phyloP scores from a whole-genome alignment of 1,284 basidiomycete species.

The Fistulinella staudtii region DNA sequence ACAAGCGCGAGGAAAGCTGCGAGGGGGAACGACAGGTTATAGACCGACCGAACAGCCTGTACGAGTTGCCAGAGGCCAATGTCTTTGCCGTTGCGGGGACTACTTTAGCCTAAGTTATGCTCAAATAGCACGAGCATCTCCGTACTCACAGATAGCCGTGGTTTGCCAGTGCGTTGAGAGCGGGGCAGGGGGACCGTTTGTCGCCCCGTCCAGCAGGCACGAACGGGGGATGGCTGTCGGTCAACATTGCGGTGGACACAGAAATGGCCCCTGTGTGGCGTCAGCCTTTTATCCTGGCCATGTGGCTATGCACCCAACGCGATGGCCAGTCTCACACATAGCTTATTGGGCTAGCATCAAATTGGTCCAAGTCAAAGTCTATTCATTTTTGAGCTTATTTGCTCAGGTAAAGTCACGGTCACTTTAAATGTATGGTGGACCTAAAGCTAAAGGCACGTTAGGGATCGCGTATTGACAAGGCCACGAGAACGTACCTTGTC shows the following conservation, averaged over 20 bases:
- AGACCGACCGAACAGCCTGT: constrained; percentile 33
- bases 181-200: constrained; percentile 48
- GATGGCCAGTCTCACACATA: background rate
- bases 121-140: constrained; percentile 24
- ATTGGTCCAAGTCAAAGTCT: background rate
- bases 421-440: constrained; percentile 35
- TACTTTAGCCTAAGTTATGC: constrained; percentile 20
- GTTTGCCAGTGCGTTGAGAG: constrained; percentile 46
- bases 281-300: constrained; percentile 12
- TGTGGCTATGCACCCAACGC: constrained; percentile 15
- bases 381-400: constrained; percentile 4
- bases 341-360: background rate
- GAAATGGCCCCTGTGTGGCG: constrained; percentile 19
- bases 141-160: constrained; percentile 45
- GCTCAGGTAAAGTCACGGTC: constrained; percentile 2
- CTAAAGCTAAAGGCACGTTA: constrained; percentile 23
- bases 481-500: constrained; percentile 50
- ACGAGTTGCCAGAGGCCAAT: constrained; percentile 35
- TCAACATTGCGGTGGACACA: constrained; percentile 24
- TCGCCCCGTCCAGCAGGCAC: constrained; percentile 29
- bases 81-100: constrained; percentile 34
- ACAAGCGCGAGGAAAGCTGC: constrained; percentile 33
- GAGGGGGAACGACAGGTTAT: constrained; percentile 37
- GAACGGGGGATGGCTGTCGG: constrained; percentile 37
- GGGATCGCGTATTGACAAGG: background rate